Conservation (phyloP, 208 protist genomes). For the Leishmania amazonensis region DNA sequence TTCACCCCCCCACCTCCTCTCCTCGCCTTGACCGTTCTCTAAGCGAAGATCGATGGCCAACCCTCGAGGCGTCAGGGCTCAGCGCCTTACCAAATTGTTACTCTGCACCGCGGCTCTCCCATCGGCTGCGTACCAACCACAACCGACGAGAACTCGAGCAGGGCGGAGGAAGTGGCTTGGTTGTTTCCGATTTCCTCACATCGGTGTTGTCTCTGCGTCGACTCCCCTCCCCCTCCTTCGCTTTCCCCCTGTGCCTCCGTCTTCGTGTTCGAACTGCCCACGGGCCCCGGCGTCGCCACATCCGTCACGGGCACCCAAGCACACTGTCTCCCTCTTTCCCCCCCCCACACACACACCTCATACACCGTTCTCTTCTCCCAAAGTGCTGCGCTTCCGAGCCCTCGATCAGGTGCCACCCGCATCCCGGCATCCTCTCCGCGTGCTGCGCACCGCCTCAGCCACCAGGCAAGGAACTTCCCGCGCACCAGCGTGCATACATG, state of each 20-base stretch:
- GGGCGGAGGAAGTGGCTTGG: too few relatives aligned
- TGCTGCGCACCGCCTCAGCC: too few relatives aligned
- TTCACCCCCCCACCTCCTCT: neutral
- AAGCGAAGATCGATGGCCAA: neutral
- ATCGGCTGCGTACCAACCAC: too few relatives aligned
- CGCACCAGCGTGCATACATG: neutral
- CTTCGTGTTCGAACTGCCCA: neutral
- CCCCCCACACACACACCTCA: constrained; percentile 12
- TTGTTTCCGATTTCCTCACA: too few relatives aligned
- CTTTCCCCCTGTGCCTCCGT: neutral
- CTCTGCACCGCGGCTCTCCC: too few relatives aligned
- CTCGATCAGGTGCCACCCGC: constrained; percentile 12
- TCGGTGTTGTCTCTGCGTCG: neutral
- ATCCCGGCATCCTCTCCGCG: constrained; percentile 4
- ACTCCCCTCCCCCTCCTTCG: neutral
- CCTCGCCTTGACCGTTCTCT: neutral
- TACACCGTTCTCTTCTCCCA: neutral
- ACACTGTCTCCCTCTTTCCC: neutral
- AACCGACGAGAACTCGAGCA: too few relatives aligned
- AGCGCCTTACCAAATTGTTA: too few relatives aligned
- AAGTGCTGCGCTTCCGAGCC: constrained; percentile 11
- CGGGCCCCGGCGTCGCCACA: neutral
- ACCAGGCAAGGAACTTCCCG: neutral
- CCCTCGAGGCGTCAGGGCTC: neutral
- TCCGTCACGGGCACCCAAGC: neutral